These are phyloP conservation scores for Aquilaria agallochum DNA, from an alignment of 441 rosid genomes.

Conservation along the genomic window DNA sequence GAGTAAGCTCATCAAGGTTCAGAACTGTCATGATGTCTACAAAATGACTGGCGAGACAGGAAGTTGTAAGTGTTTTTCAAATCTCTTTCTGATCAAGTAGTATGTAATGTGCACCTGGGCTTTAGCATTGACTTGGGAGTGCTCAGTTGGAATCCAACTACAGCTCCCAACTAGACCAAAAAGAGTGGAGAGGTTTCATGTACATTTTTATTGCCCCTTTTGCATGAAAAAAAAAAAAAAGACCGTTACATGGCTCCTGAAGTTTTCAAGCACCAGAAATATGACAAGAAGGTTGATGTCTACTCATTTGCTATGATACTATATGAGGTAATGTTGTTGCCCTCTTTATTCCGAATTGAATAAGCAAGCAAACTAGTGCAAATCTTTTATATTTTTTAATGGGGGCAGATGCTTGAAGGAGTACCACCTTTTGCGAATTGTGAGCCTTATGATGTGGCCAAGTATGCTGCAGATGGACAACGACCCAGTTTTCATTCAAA, in stretches of 20 bases:
- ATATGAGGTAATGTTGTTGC: conserved; percentile 56
- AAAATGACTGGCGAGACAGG: conserved; percentile 98
- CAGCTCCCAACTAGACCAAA: no score
- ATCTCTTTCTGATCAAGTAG: neutral
- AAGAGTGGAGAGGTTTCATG: neutral
- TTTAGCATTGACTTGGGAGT: neutral
- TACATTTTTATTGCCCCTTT: conserved; percentile 12
- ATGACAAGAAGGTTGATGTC: conserved; percentile 94
- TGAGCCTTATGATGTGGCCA: conserved; percentile 94
- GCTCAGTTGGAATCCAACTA: no score
- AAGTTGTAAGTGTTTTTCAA: conserved; percentile 65
- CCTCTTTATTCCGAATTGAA: neutral
- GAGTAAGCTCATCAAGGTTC: conserved; percentile 92
- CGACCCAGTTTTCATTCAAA: conserved; percentile 73
- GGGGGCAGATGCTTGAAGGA: conserved; percentile 84
- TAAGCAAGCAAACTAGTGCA: conserved; percentile 16
- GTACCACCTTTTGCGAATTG: conserved; percentile 72
- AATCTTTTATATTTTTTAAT: conserved; percentile 14
- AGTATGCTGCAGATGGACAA: conserved; percentile 79
- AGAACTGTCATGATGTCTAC: conserved; percentile 91
- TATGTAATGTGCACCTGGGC: conserved; percentile 3
- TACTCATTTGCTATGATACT: conserved; percentile 94
- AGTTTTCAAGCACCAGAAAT: conserved; percentile 88
- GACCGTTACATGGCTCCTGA: conserved; percentile 99
- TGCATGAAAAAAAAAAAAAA: conserved; percentile 29